phyloP scores from a whole-genome alignment of 208 protist species.

The Acanthamoeba lenticulata region DNA sequence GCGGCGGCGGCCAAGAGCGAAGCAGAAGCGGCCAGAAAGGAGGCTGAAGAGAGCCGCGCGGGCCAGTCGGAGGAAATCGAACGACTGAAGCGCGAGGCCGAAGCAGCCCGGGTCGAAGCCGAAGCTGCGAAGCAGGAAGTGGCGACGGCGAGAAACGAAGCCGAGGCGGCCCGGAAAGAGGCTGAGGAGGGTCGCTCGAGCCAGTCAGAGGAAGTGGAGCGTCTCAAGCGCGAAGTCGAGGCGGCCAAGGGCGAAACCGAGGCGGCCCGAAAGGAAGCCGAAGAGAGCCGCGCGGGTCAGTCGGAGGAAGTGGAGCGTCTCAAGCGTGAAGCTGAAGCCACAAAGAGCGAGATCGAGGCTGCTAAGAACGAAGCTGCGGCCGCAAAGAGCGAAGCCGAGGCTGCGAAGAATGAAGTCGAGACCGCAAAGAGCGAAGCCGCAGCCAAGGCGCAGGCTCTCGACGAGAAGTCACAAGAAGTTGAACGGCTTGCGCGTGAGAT shows the following conservation, averaged over 20 bases:
- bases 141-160: not conserved
- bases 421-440: not conserved
- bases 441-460: not conserved
- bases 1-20: not conserved
- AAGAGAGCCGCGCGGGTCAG: too few relatives aligned
- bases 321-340: not conserved
- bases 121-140: not conserved
- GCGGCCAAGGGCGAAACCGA: not conserved
- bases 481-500: not conserved
- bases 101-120: not conserved
- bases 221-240: not conserved
- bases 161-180: not conserved
- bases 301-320: not conserved
- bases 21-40: not conserved
- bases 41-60: not conserved
- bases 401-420: not conserved
- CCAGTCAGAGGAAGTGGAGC: not conserved
- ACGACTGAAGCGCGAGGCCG: not conserved
- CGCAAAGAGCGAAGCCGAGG: not conserved
- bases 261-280: not conserved
- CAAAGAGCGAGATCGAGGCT: not conserved
- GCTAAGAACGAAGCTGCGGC: not conserved
- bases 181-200: not conserved
- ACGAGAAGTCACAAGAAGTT: not conserved
- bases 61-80: not conserved